Percentiles rank a stretch among this genome's conserved stretches.
phyloP scores from a whole-genome alignment of 1,284 basidiomycete species.

The Leccinum brunneo-olivaceum region DNA sequence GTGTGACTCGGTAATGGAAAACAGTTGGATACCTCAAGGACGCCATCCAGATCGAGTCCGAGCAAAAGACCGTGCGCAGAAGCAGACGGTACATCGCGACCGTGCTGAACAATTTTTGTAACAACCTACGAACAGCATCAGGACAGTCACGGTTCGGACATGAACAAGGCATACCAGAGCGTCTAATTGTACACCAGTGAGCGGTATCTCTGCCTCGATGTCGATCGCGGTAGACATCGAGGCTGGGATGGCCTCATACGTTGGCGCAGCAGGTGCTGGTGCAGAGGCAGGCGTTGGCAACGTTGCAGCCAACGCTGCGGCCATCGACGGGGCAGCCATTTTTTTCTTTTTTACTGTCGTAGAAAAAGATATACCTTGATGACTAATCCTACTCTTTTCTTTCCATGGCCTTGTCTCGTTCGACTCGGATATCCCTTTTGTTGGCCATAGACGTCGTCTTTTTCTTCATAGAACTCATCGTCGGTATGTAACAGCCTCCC shows the following conservation, averaged over 20 bases:
- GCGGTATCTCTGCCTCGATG: conserved; percentile 80
- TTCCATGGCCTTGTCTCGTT: conserved; percentile 60
- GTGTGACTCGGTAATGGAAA: conserved; percentile 76
- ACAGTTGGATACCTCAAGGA: conserved; percentile 87
- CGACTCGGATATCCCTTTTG: conserved; percentile 73
- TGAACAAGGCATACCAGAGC: conserved; percentile 59
- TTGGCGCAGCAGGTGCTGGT: conserved; percentile 54
- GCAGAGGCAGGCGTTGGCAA: conserved; percentile 61
- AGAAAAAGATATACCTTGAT: neutral
- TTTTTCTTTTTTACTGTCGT: conserved; percentile 21
- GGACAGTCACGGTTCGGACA: conserved; percentile 7
- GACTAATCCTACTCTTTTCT: neutral
- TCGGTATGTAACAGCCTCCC: conserved; percentile 44
- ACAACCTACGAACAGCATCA: conserved; percentile 75
- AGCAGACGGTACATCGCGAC: conserved; percentile 57
- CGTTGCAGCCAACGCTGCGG: conserved; percentile 79
- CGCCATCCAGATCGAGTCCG: conserved; percentile 88
- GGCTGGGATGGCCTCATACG: conserved; percentile 77
- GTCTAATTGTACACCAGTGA: conserved; percentile 76
- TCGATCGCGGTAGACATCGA: conserved; percentile 88
- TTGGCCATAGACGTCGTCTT: conserved; percentile 84
- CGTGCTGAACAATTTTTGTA: conserved; percentile 89
- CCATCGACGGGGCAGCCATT: conserved; percentile 76
- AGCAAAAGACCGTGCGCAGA: conserved; percentile 81
- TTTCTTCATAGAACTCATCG: conserved; percentile 89